These are phyloP conservation scores for Candida michaelii DNA, from an alignment of 805 yeast species.

Conservation along the genomic window DNA sequence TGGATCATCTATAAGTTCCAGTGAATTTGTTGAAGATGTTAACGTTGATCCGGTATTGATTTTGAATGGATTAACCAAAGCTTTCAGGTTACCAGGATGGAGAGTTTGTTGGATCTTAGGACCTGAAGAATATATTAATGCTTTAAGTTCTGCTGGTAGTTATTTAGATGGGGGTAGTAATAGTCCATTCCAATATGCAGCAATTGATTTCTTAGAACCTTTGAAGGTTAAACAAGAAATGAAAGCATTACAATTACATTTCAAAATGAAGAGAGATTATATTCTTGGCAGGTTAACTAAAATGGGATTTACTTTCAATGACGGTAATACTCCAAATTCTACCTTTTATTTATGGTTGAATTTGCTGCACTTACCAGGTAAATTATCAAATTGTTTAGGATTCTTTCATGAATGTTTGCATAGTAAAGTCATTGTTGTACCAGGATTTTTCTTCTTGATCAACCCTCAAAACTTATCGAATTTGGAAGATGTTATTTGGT, in stretches of 20 bases:
- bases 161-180: conserved; percentile 62
- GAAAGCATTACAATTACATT: conserved; percentile 57
- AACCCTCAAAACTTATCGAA: conserved; percentile 51
- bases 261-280: conserved; percentile 57
- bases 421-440: conserved; percentile 59
- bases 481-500: conserved; percentile 58
- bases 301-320: conserved; percentile 55
- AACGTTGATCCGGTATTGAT: conserved; percentile 59
- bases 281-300: conserved; percentile 45
- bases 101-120: conserved; percentile 64
- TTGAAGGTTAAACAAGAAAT: conserved; percentile 49
- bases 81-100: conserved; percentile 65
- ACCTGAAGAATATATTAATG: conserved; percentile 57
- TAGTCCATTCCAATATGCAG: conserved; percentile 62
- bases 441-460: conserved; percentile 61
- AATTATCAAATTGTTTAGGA: conserved; percentile 56
- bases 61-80: conserved; percentile 60
- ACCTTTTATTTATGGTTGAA: conserved; percentile 64
- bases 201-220: conserved; percentile 55
- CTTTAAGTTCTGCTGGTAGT: conserved; percentile 59
- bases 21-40: conserved; percentile 53
- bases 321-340: conserved; percentile 48
- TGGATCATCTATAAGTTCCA: conserved; percentile 52
- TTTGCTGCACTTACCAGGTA: conserved; percentile 53
- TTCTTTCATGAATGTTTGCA: conserved; percentile 64